Percentiles rank a stretch among this genome's conserved stretches.
phyloP scores from a whole-genome alignment of 345 rosid genomes.

The Nephelium lappaceum region DNA sequence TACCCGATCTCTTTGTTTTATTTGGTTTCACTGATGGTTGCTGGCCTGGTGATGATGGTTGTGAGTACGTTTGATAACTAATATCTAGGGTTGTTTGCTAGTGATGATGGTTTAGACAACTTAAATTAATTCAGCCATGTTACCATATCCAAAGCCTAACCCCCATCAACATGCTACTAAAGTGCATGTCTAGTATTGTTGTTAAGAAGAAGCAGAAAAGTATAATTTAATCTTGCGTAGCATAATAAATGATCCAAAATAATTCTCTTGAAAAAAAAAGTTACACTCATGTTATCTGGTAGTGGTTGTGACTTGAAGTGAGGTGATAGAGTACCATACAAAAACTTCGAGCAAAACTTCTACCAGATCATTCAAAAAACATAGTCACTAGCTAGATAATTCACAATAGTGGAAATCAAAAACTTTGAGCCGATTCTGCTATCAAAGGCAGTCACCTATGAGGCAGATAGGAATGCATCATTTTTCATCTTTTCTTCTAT shows the following conservation, averaged over 20 bases:
- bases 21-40: too few relatives aligned
- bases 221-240: background rate
- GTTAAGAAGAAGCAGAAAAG: background rate
- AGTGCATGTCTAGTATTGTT: background rate
- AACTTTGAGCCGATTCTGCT: constrained; percentile 63
- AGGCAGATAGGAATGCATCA: constrained; percentile 23
- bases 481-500: too few relatives aligned
- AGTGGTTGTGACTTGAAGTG: constrained; percentile 78
- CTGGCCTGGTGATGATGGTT: too few relatives aligned
- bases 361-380: constrained; percentile 30
- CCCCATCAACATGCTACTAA: constrained; percentile 1
- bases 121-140: too few relatives aligned
- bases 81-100: too few relatives aligned
- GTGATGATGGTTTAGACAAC: too few relatives aligned
- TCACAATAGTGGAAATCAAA: constrained; percentile 7
- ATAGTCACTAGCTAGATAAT: constrained; percentile 15
- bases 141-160: background rate
- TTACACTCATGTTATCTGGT: constrained; percentile 72
- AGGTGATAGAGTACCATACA: constrained; percentile 51
- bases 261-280: background rate
- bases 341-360: constrained; percentile 71
- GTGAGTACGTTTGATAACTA: too few relatives aligned
- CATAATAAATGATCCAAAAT: background rate
- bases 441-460: constrained; percentile 80
- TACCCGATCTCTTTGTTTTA: too few relatives aligned